Base-by-base conservation (phyloP, 2,329 filamentous ascomycete genomes). In the Colletotrichum aenigma region DNA sequence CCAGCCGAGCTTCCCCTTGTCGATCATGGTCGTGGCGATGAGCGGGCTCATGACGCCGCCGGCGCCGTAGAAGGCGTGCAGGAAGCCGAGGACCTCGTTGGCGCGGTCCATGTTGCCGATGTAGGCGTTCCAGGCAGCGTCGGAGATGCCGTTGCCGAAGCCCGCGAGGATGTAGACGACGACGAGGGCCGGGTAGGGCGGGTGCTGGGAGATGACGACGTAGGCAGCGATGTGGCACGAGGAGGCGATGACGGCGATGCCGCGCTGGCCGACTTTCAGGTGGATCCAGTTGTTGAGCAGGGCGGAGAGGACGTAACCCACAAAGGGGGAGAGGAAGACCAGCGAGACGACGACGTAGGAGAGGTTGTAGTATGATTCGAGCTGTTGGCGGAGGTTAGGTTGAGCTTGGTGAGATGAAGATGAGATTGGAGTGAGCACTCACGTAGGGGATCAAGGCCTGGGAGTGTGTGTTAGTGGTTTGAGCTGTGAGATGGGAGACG, bases 1-100 rank as follows among this genome's bases (percentile, higher is more conserved):
- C 94, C 94, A 96, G 1, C 87, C 87, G 66, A 93, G 77, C 7
- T 86, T 79, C 0, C 86, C 91, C 79, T 91, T 91, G 0, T 92
- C 92, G 48, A 95, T 91, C 88, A 96, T 90, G 0, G 89, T 89
- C 0, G 94, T 95, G 0, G 94, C 93, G 65, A 95, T 89, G 5
- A 95, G 82, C 0, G 94, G 94, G n/a, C 91, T 88, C 1, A 95
- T 84, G 0, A 93, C 91, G 1, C 92, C 94, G 0, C 94, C 94
- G 1, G 91, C 78, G 0, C 93, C 93, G 79, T 95, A 96, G 66
- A 90, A 90, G 0, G 90, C 92, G 78, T 95, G 93, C 28, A 95
- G 83, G 70, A 94, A 87, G 0, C 93, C 93, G 0, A 94, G 86
- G 2, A 95, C 82, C 80, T 95, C 91, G 78, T 95, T 95, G 2